Conservation (phyloP, 1,284 basidiomycete genomes). For the Hemileia vastatrix region DNA sequence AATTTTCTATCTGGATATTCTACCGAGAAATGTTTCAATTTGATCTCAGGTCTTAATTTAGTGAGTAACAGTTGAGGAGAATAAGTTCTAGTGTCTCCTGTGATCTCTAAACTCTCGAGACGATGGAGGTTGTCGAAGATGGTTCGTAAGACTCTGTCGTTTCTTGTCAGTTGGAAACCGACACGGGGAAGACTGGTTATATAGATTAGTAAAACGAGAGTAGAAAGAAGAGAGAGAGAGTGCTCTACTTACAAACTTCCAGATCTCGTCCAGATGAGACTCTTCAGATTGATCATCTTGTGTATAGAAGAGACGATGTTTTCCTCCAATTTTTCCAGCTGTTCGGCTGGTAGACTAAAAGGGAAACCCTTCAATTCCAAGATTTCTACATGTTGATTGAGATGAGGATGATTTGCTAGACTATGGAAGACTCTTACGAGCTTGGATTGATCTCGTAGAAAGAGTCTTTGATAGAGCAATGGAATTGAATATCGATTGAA, state of each 20-base stretch:
- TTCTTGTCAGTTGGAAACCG: constrained; percentile 16
- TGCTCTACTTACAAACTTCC: constrained; percentile 30
- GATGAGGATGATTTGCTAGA: too few relatives aligned
- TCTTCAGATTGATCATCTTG: constrained; percentile 27
- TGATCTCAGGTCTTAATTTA: constrained; percentile 25
- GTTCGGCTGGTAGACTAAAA: constrained; percentile 35
- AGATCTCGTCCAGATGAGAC: constrained; percentile 38
- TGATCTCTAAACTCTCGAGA: constrained; percentile 33
- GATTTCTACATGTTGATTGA: too few relatives aligned
- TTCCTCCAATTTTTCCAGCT: constrained; percentile 34
- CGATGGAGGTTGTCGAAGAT: constrained; percentile 25
- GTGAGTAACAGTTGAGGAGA: constrained; percentile 28
- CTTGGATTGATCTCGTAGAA: too few relatives aligned
- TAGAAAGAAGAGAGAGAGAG: not conserved
- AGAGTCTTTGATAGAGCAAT: too few relatives aligned
- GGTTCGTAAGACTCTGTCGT: constrained; percentile 30
- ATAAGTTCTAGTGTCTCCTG: constrained; percentile 35
- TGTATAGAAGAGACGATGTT: constrained; percentile 28
- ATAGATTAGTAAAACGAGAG: not conserved
- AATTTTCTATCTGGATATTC: too few relatives aligned
- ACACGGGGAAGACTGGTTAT: not conserved
- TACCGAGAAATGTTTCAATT: too few relatives aligned
- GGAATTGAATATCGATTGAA: too few relatives aligned
- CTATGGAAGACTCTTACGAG: too few relatives aligned
- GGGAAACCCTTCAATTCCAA: too few relatives aligned